phyloP scores from a whole-genome alignment of 1,284 basidiomycete species.

The Boletus holoroseus region DNA sequence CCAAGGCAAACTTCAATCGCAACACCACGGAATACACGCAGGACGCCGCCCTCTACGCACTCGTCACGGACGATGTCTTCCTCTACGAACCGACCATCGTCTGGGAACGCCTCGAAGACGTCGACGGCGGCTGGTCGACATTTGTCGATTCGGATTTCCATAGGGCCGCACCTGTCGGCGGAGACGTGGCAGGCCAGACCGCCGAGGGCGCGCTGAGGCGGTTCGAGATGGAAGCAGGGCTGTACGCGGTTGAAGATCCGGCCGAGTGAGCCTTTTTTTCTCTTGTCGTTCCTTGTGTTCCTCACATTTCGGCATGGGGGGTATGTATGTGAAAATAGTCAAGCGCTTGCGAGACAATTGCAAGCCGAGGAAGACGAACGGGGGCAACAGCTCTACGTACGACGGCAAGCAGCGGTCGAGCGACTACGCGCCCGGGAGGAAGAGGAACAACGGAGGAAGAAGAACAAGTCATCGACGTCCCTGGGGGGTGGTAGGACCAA shows the following conservation, averaged over 20 bases:
- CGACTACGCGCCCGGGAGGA: slow-evolving; percentile 9
- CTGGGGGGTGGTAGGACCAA: slow-evolving; percentile 29
- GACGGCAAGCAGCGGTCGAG: slow-evolving; percentile 35
- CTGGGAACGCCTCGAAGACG: slow-evolving; percentile 86
- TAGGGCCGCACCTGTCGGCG: slow-evolving; percentile 62
- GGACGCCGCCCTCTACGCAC: slow-evolving; percentile 53
- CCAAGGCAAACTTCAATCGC: neutral
- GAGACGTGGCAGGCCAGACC: slow-evolving; percentile 72
- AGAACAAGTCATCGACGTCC: slow-evolving; percentile 1
- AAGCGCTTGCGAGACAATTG: slow-evolving; percentile 60
- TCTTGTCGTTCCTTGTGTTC: neutral
- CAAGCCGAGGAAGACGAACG: slow-evolving; percentile 68
- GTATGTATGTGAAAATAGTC: slow-evolving; percentile 38
- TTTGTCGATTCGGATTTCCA: slow-evolving; percentile 72
- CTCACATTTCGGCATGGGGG: neutral
- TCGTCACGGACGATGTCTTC: slow-evolving; percentile 81
- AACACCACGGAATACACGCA: neutral
- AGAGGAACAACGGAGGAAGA: slow-evolving; percentile 9
- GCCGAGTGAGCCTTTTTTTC: slow-evolving; percentile 41
- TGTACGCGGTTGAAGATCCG: slow-evolving; percentile 41
- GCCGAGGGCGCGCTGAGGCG: slow-evolving; percentile 53
- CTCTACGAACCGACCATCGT: slow-evolving; percentile 71
- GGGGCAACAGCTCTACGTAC: slow-evolving; percentile 40
- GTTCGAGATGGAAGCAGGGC: slow-evolving; percentile 38
- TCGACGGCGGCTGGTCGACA: slow-evolving; percentile 69